Conservation (phyloP, 1,284 basidiomycete species). For the Sporisorium sorghi region DNA sequence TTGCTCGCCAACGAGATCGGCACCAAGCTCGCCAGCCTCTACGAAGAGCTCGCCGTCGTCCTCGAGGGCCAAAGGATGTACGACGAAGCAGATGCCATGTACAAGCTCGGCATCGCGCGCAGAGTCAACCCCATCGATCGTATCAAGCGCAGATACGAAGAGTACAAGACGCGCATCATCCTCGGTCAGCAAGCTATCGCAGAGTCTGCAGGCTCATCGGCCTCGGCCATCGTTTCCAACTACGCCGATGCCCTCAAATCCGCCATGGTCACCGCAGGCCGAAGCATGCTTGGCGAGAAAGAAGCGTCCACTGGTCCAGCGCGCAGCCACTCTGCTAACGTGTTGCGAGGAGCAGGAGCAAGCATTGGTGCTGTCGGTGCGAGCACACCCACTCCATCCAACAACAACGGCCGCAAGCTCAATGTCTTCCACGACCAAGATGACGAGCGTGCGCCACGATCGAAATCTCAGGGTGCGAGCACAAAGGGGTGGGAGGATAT, state of each 20-base stretch:
- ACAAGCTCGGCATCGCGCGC: constrained; percentile 83
- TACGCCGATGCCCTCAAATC: constrained; percentile 57
- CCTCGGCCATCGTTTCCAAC: constrained; percentile 13
- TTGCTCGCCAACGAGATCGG: constrained; percentile 83
- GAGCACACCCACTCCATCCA: constrained; percentile 14
- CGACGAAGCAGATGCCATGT: constrained; percentile 78
- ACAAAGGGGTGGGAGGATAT: constrained; percentile 55
- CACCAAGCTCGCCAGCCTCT: constrained; percentile 80
- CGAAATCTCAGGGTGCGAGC: constrained; percentile 19
- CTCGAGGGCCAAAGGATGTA: constrained; percentile 81
- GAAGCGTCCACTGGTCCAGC: constrained; percentile 34
- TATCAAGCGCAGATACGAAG: constrained; percentile 83
- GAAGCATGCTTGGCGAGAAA: constrained; percentile 64
- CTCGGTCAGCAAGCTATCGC: constrained; percentile 26
- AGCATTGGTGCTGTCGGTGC: constrained; percentile 30
- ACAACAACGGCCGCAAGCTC: constrained; percentile 57
- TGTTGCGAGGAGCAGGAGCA: constrained; percentile 36
- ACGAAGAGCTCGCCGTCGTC: constrained; percentile 84
- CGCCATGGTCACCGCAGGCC: constrained; percentile 59
- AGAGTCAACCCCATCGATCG: constrained; percentile 84
- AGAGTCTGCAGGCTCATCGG: constrained; percentile 18
- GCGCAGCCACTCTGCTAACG: constrained; percentile 47
- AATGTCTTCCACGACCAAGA: constrained; percentile 61
- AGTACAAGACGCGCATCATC: constrained; percentile 78
- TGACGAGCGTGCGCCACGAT: constrained; percentile 21